phyloP scores from a whole-genome alignment of 2,329 filamentous ascomycete genomes.

The Lachnellula arida region DNA sequence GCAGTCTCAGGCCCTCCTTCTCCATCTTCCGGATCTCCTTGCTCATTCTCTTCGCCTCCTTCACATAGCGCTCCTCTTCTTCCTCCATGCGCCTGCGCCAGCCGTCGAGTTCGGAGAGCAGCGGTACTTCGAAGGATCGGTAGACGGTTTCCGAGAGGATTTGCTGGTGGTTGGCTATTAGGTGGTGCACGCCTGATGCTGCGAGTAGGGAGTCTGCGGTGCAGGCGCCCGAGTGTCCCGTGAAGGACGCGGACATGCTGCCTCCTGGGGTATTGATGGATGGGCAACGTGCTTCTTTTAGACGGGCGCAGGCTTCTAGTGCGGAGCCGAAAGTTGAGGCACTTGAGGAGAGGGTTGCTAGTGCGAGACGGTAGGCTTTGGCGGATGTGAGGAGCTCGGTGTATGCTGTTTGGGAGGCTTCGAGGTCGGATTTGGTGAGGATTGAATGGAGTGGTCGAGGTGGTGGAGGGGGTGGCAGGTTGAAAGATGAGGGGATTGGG shows the following conservation, averaged over 20 bases:
- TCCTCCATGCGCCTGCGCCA: slow-evolving; percentile 61
- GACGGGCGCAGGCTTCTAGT: slow-evolving; percentile 62
- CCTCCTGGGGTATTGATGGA: slow-evolving; percentile 39
- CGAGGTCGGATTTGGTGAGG: slow-evolving; percentile 59
- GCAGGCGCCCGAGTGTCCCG: slow-evolving; percentile 43
- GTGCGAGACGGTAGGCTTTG: slow-evolving; percentile 59
- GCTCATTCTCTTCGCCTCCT: slow-evolving; percentile 49
- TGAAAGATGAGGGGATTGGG: slow-evolving; percentile 50
- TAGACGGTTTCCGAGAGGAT: slow-evolving; percentile 67
- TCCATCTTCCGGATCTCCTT: slow-evolving; percentile 60
- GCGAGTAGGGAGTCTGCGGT: slow-evolving; percentile 60
- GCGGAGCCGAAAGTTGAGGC: slow-evolving; percentile 61
- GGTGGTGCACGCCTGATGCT: slow-evolving; percentile 60
- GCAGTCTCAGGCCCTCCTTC: slow-evolving; percentile 59
- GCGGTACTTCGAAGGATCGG: slow-evolving; percentile 61
- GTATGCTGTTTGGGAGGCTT: slow-evolving; percentile 58
- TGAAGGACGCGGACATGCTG: slow-evolving; percentile 39
- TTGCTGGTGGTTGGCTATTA: slow-evolving; percentile 66
- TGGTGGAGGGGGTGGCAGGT: slow-evolving; percentile 56
- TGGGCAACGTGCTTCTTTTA: slow-evolving; percentile 62
- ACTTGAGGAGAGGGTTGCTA: slow-evolving; percentile 55
- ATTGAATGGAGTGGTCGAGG: slow-evolving; percentile 54
- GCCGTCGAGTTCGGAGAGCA: slow-evolving; percentile 64
- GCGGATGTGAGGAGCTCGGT: slow-evolving; percentile 56
- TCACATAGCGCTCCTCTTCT: slow-evolving; percentile 57